A percentile compares a stretch with the other conserved stretches of the same genome.
These are phyloP conservation scores for Triglochin maritima DNA, from an alignment of 106 monocot genomes.

Conservation along the genomic window DNA sequence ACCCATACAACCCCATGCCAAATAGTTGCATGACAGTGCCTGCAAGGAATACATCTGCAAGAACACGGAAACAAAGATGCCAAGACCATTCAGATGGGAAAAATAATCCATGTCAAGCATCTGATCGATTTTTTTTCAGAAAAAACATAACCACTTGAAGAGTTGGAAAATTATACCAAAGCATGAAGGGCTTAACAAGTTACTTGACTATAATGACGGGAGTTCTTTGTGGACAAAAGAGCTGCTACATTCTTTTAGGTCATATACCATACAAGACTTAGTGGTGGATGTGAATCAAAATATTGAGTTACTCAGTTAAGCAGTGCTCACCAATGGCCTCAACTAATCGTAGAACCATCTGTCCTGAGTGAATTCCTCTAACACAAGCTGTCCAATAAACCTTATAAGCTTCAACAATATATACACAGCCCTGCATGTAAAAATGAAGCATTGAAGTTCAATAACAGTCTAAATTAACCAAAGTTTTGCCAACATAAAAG, in stretches of 20 bases:
- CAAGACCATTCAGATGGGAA: background rate
- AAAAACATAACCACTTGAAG: too few relatives aligned
- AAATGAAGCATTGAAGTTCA: constrained; percentile 1
- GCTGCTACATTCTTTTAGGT: too few relatives aligned
- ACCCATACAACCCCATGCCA: constrained; percentile 80
- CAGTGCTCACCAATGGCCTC: constrained; percentile 80
- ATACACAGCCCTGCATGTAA: constrained; percentile 66
- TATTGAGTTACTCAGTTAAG: background rate
- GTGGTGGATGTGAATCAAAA: too few relatives aligned
- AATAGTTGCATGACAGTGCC: constrained; percentile 95
- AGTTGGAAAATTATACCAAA: too few relatives aligned
- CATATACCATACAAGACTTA: too few relatives aligned
- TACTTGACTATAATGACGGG: too few relatives aligned
- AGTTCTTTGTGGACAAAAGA: too few relatives aligned
- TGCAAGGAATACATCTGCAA: constrained; percentile 79
- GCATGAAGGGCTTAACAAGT: too few relatives aligned
- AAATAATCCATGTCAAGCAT: background rate
- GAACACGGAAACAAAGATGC: background rate
- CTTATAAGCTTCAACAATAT: constrained; percentile 84
- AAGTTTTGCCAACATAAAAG: background rate
- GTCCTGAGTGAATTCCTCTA: constrained; percentile 73
- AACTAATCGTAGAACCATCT: constrained; percentile 92
- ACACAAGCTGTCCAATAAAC: constrained; percentile 59
- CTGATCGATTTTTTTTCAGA: too few relatives aligned
- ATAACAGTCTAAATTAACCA: background rate